Base-by-base conservation (phyloP, 345 rosid species). In the Ricinus communis region DNA sequence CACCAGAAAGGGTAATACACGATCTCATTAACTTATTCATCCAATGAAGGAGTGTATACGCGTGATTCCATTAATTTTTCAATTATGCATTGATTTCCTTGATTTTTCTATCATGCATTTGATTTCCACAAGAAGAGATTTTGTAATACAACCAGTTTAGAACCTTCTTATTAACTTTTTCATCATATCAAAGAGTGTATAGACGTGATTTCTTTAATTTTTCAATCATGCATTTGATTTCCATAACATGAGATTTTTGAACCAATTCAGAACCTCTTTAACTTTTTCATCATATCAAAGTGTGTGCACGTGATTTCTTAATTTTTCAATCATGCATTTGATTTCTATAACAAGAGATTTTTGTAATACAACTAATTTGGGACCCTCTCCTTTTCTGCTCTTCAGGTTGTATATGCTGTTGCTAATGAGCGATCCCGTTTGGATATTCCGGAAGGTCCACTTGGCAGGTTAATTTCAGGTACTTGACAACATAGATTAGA, bases 401-500 rank as follows among this genome's bases (percentile, higher is more conserved):
- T 72, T 67, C 82, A 96, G 99, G 99, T 96, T 22, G 98, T 93
- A 61, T 87, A 89, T 68, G 89, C 91, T 50, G 92, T 93, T 65
- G 99, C 93, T 56, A 87, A 88, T 24, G 98, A 93, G 71, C 88
- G 95, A 69, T 86, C 95, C 54, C 85, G 98, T 66, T 80, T 96
- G 77, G 97, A 93, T 76, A 87, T 96, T 71, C 96, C 97, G 2
- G 91, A 84, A 71, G 97, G 97, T 47, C 96, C 99, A 19, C 66
- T 96, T 11, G 91, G 97, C 73, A 85, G 86, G 79, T 86, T 93
- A 53, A 96, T 96, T 72, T 78, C 97, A 85, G 99, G 99, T 96
- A 79, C 8, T n/a, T n/a, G n/a, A n/a, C 5, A 30, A 33, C 38
- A n/a, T n/a, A n/a, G n/a, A n/a, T n/a, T n/a, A n/a, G n/a, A n/a